These are phyloP conservation scores for Backusella liffmaniae DNA, from an alignment of 192 early-diverging fungal species.

Conservation along the genomic window DNA sequence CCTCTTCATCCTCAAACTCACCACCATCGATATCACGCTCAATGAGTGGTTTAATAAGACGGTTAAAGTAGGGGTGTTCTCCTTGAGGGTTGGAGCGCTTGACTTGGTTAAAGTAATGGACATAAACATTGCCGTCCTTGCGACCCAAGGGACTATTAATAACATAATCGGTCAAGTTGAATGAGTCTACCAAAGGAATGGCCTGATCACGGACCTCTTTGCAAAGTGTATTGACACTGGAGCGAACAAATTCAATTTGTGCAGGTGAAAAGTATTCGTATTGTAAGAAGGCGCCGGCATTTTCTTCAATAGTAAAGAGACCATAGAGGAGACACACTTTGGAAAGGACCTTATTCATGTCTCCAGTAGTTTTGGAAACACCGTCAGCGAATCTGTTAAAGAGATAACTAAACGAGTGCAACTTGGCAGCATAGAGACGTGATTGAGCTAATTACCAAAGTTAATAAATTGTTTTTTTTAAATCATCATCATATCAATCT, in stretches of 20 bases:
- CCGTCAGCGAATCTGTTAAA: conserved; percentile 80
- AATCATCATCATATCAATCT: neutral
- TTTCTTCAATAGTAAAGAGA: conserved; percentile 77
- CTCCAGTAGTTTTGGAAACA: conserved; percentile 61
- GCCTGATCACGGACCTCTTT: conserved; percentile 72
- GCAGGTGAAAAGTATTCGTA: conserved; percentile 77
- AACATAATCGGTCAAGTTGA: conserved; percentile 87
- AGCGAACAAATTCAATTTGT: conserved; percentile 71
- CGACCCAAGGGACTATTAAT: conserved; percentile 87
- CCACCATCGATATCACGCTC: conserved; percentile 55
- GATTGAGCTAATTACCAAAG: conserved; percentile 47
- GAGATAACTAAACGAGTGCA: conserved; percentile 82
- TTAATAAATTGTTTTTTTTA: neutral
- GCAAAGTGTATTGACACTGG: conserved; percentile 65
- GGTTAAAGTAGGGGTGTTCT: conserved; percentile 77
- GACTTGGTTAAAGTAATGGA: conserved; percentile 84
- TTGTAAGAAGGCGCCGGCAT: conserved; percentile 86
- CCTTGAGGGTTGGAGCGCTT: conserved; percentile 69
- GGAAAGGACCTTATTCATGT: conserved; percentile 60
- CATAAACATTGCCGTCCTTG: conserved; percentile 84
- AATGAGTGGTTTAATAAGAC: conserved; percentile 74
- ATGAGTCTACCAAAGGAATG: conserved; percentile 83
- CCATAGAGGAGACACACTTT: conserved; percentile 82
- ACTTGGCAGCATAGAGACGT: conserved; percentile 78
- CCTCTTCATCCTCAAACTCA: conserved; percentile 39